phyloP scores from a whole-genome alignment of 2,329 filamentous ascomycete genomes.

The Aspergillus hiratsukae region DNA sequence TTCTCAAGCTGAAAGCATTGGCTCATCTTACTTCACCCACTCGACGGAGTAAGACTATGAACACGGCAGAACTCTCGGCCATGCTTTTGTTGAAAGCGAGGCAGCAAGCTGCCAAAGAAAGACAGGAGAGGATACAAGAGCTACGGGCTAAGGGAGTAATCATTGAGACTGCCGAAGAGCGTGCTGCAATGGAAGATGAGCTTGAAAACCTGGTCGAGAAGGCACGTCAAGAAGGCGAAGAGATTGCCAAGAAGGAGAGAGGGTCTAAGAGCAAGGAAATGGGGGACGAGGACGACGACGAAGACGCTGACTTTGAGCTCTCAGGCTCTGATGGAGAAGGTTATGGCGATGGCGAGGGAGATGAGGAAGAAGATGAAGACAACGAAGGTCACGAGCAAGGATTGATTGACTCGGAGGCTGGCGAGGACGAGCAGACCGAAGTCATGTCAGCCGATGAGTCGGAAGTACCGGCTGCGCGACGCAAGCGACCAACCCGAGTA shows the following conservation, averaged over 20 bases:
- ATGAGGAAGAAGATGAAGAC: constrained; percentile 14
- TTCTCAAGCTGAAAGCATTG: constrained; percentile 67
- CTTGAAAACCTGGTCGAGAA: constrained; percentile 85
- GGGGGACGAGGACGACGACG: constrained; percentile 39
- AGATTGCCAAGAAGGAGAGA: constrained; percentile 72
- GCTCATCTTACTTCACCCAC: constrained; percentile 64
- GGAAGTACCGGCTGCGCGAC: constrained; percentile 45
- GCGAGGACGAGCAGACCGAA: constrained; percentile 33
- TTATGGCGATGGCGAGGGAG: constrained; percentile 16
- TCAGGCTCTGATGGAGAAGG: constrained; percentile 16
- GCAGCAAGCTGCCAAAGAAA: constrained; percentile 72
- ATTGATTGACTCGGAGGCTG: constrained; percentile 30
- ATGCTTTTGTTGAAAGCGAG: constrained; percentile 67
- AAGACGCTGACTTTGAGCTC: constrained; percentile 26
- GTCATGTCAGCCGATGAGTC: constrained; percentile 40
- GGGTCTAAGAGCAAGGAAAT: constrained; percentile 60
- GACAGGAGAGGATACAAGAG: constrained; percentile 69
- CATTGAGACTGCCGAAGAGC: constrained; percentile 81
- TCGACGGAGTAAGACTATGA: constrained; percentile 56
- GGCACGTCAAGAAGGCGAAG: constrained; percentile 73
- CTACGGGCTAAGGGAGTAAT: constrained; percentile 75
- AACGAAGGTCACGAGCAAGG: constrained; percentile 13
- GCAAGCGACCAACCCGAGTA: constrained; percentile 51
- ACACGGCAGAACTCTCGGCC: constrained; percentile 62
- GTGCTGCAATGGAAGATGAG: constrained; percentile 73